Base-by-base conservation (phyloP, 2,329 filamentous ascomycete species). In the Didymella glomerata region DNA sequence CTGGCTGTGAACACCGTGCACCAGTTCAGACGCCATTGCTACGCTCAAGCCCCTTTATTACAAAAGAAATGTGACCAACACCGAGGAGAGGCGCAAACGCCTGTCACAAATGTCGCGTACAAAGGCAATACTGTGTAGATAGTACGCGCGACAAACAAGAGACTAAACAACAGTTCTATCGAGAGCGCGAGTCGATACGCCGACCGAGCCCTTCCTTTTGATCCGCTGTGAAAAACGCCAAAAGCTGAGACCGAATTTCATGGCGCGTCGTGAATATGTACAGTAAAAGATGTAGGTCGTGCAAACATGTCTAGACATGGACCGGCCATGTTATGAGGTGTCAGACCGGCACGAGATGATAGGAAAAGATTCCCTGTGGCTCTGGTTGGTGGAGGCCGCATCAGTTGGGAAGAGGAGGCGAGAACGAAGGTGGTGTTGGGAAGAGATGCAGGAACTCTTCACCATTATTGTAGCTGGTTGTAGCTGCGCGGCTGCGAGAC, bases 381-480 rank as follows among this genome's bases (percentile, higher is more conserved):
- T 20, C 16, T 11, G 32, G 18, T 40, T 16, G 42, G 10, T 30
- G n/a, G n/a, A 5, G 44, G 14, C 28, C 27, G 25, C 16, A 25
- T 49, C 47, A 65, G 5, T 59, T 53, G 40, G 38, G 46, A 32
- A 64, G 64, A 27, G 45, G 56, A 49, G 49, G 64, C 8, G 54
- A 51, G 22, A 54, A 57, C 18, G 61, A 68, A 42, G 64, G 73
- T 48, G 76, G 74, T 44, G 68, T 57, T 3, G 76, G 76, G 36
- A 78, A 78, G 24, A 78, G 68, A 44, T 70, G 74, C 16, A 78
- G 61, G 54, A 70, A 67, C 30, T 54, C 51, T 9, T 50, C 46
- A 64, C 65, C 44, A 58, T 63, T 64, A n/a, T 59, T 40, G 38
- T 66, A 68, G 42, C 66, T 70, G 5, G 68, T 68, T 24, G 68